A percentile compares a stretch with the other conserved stretches of the same genome.
Conservation (phyloP, 768 basidiomycete genomes). For the Panaeolus papilionaceus region DNA sequence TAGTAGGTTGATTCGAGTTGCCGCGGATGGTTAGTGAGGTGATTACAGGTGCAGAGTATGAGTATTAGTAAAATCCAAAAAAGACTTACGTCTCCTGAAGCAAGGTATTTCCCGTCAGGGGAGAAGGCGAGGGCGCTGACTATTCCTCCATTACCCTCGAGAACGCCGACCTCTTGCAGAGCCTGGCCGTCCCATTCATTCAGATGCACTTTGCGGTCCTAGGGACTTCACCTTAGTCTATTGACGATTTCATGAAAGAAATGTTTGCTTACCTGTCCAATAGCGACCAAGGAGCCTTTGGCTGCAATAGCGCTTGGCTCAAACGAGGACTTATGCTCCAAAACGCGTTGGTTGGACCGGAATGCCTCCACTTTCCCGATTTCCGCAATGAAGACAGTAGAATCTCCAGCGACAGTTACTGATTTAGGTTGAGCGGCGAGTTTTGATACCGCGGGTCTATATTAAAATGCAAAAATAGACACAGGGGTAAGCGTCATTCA, state of each 20-base stretch:
- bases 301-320: slow-evolving; percentile 65
- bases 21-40: neutral
- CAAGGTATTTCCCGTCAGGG: slow-evolving; percentile 74
- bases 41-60: neutral
- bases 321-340: slow-evolving; percentile 57
- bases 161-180: slow-evolving; percentile 58
- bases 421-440: slow-evolving; percentile 72
- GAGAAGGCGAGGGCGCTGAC: slow-evolving; percentile 83
- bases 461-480: slow-evolving; percentile 9
- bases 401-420: slow-evolving; percentile 63
- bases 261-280: slow-evolving; percentile 67
- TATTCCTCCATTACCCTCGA: slow-evolving; percentile 73
- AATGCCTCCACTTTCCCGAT: slow-evolving; percentile 67
- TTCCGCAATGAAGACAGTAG: slow-evolving; percentile 71
- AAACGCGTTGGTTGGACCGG: slow-evolving; percentile 71
- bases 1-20: slow-evolving; percentile 14
- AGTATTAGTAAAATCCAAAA: slow-evolving; percentile 1
- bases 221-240: neutral
- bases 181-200: slow-evolving; percentile 74
- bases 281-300: slow-evolving; percentile 57
- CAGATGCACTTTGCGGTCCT: slow-evolving; percentile 81
- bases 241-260: neutral
- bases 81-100: slow-evolving; percentile 82
- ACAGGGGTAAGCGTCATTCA: neutral
- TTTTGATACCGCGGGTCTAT: slow-evolving; percentile 56